phyloP scores from a whole-genome alignment of 2,329 filamentous ascomycete genomes.

The Lasiodiplodia citricola region DNA sequence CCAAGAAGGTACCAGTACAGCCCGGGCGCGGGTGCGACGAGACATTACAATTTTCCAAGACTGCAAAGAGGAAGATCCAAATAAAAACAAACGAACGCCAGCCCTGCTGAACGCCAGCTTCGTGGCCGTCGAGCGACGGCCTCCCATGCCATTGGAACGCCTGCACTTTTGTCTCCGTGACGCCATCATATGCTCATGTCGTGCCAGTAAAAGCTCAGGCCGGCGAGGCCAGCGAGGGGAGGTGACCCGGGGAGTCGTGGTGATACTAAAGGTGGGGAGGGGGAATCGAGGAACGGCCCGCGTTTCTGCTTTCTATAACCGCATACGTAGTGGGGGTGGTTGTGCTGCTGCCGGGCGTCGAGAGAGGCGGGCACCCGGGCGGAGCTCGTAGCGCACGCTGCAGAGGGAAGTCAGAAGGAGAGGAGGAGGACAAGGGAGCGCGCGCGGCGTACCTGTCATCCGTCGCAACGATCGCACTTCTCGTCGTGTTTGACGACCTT shows the following conservation, averaged over 20 bases:
- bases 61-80: constrained; percentile 34
- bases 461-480: constrained; percentile 54
- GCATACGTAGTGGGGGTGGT: not conserved
- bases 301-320: constrained; percentile 35
- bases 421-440: too few relatives aligned
- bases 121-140: constrained; percentile 36
- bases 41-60: constrained; percentile 25
- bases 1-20: constrained; percentile 26
- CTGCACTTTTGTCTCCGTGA: constrained; percentile 46
- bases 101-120: constrained; percentile 45
- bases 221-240: constrained; percentile 15
- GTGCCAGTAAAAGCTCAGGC: constrained; percentile 30
- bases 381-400: constrained; percentile 36
- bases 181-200: constrained; percentile 49
- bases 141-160: constrained; percentile 45
- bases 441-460: constrained; percentile 41
- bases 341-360: not conserved
- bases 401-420: not conserved
- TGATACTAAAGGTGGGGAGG: constrained; percentile 28
- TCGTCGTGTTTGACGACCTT: constrained; percentile 55
- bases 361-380: constrained; percentile 30
- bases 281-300: constrained; percentile 33
- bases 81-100: constrained; percentile 43
- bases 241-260: not conserved
- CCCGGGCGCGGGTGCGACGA: constrained; percentile 19